Evolutionary conservation across 2,329 filamentous ascomycete genomes (phyloP).

Genomic region (Aspergillus phoenicis): DNA sequence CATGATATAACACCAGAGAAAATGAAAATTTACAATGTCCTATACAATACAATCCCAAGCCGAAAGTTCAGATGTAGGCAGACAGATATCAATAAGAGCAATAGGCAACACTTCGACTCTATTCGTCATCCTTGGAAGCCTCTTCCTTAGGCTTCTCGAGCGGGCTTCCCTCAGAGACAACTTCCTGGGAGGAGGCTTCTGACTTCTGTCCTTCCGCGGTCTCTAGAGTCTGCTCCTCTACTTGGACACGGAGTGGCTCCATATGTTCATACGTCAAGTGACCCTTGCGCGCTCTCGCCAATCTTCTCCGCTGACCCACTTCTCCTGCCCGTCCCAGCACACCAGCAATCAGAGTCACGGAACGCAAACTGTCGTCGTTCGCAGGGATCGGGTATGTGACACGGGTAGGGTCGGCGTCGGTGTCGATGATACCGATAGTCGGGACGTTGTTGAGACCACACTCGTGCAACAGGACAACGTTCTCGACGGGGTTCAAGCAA

Average conservation of each 20-base stretch:
- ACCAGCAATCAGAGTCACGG: conserved; percentile 78
- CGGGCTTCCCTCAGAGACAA: neutral
- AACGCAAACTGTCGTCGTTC: conserved; percentile 93
- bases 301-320: conserved; percentile 69
- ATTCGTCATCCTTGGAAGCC: neutral
- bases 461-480: conserved; percentile 86
- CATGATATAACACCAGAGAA: conserved; percentile 22
- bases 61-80: conserved; percentile 16
- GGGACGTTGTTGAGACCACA: conserved; percentile 86
- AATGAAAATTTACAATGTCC: conserved; percentile 31
- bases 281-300: conserved; percentile 64
- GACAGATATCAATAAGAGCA: conserved; percentile 14
- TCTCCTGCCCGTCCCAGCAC: conserved; percentile 83
- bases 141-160: neutral
- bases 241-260: conserved; percentile 11
- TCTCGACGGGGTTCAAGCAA: conserved; percentile 89
- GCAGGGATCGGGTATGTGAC: conserved; percentile 96
- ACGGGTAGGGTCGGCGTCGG: conserved; percentile 86
- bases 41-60: conserved; percentile 39
- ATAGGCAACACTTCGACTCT: neutral
- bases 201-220: neutral
- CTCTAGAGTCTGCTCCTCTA: neutral
- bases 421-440: conserved; percentile 93
- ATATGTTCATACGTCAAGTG: conserved; percentile 57
- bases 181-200: neutral